Conservation (phyloP, 345 rosid species). For the Pelargonium nanum region DNA sequence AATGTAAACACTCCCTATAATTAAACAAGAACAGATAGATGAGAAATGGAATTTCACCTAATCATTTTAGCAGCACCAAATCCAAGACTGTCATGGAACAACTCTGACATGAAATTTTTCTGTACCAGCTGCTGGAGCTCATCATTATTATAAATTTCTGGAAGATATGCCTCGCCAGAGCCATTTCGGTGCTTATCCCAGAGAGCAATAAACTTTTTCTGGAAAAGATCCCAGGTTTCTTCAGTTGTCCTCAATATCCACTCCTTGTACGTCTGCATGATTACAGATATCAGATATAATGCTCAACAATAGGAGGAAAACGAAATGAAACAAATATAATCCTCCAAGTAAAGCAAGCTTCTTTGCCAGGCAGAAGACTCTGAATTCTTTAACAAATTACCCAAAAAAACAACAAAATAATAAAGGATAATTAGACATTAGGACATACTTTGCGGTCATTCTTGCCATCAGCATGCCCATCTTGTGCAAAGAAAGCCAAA, state of each 20-base stretch:
- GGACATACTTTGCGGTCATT: slow-evolving; percentile 60
- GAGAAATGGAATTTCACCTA: slow-evolving; percentile 32
- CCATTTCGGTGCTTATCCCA: slow-evolving; percentile 80
- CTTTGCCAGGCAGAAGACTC: too few species aligned
- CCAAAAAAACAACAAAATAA: not conserved
- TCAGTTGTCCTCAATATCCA: slow-evolving; percentile 66
- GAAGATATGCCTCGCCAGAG: slow-evolving; percentile 75
- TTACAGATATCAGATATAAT: not conserved
- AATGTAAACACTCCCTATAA: not conserved
- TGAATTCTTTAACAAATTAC: not conserved
- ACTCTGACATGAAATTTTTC: slow-evolving; percentile 47
- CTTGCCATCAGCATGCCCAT: slow-evolving; percentile 55
- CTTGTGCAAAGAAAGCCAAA: slow-evolving; percentile 85
- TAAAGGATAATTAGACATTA: not conserved
- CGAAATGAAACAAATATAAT: not conserved
- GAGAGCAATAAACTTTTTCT: slow-evolving; percentile 46
- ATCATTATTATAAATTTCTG: slow-evolving; percentile 54
- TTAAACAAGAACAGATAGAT: not conserved
- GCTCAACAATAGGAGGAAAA: not conserved
- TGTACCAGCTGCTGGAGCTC: slow-evolving; percentile 59
- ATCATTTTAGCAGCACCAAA: slow-evolving; percentile 97
- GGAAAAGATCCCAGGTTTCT: slow-evolving; percentile 72
- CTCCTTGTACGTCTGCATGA: slow-evolving; percentile 51
- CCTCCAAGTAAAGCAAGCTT: not conserved
- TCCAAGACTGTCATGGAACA: slow-evolving; percentile 82